Base-by-base conservation (phyloP, 2,329 filamentous ascomycete genomes). In the Geosmithia putterillii region DNA sequence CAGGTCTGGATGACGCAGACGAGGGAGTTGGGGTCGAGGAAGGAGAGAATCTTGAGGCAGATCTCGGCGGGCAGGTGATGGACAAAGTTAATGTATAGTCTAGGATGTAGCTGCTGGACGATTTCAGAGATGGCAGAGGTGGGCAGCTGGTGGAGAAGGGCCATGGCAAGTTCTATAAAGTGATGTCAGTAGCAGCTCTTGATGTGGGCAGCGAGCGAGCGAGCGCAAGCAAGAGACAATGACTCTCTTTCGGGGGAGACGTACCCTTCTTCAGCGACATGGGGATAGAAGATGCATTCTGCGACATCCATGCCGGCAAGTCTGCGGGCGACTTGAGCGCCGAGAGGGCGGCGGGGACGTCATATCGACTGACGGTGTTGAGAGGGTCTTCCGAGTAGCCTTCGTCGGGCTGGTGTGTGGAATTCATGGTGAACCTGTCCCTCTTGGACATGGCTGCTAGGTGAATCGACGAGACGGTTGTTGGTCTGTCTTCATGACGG, bases 51-150 rank as follows among this genome's bases (percentile, higher is more conserved):
- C 55, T 94, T 83, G 38, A 92, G 80, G 47, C 87, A 94, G 53
- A 98, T 84, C 60, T 98, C 92, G 21, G 86, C 79, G 0, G 92
- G 92, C 1, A 98, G 76, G 54, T 86, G 80, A 49, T 78, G 70
- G 37, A 95, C 79, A 44, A 95, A 95, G 63, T 98, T 86, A 64
- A 95, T 90, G 61, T 95, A 89, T 3, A 96, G 79, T 42, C 89
- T 74, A 4, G 88, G 86, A 48, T 81, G 84, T 17, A 95, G 67
- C 49, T 82, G 76, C 44, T 89, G 77, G 40, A 95, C 86, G 43
- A 95, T 85, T 38, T 82, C 73, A 41, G 83, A 81, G 46, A 95
- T 81, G 43, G 81, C 77, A 7, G 84, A 84, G 1, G 87, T 94
- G 17, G 84, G 85, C 22, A 95, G 70, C 45, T 83, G 81, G 46